Evolutionary conservation across 2,329 filamentous ascomycete genomes (phyloP).

Genomic region (Alternaria infectoria): DNA sequence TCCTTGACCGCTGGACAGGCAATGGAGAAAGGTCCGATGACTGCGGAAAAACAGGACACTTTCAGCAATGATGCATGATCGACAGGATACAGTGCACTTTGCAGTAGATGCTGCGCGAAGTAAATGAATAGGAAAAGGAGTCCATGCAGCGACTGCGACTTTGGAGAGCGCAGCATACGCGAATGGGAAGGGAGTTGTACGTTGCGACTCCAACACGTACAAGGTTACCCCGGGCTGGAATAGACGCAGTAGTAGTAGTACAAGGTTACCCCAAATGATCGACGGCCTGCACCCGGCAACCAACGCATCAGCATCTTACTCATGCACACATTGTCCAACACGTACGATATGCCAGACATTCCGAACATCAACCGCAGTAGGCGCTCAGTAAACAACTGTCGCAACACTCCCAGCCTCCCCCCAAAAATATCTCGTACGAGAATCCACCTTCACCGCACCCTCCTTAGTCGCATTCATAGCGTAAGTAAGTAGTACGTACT

Average conservation of each 20-base stretch:
- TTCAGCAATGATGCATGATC: not conserved
- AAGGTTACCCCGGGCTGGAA: not conserved
- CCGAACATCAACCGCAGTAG: not conserved
- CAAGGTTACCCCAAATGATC: not conserved
- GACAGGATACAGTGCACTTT: not conserved
- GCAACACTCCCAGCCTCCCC: not conserved
- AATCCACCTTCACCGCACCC: not conserved
- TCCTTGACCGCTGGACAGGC: not conserved
- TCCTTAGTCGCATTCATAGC: not conserved
- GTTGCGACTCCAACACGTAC: not conserved
- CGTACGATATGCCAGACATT: not conserved
- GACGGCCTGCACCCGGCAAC: not conserved
- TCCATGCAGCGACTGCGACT: not conserved
- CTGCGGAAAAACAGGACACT: not conserved
- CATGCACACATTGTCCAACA: conserved; percentile 7
- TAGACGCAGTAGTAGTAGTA: too few relatives aligned
- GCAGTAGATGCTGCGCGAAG: not conserved
- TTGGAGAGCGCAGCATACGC: not conserved
- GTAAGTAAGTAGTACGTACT: not conserved
- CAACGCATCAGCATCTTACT: not conserved
- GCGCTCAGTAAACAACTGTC: not conserved
- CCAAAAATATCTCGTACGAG: not conserved
- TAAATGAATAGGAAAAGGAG: not conserved
- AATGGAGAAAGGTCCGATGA: not conserved
- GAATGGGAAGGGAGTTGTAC: not conserved